These are phyloP conservation scores for Sugiyamaella castrensis DNA, from an alignment of 1,139 yeast species.

Conservation along the genomic window DNA sequence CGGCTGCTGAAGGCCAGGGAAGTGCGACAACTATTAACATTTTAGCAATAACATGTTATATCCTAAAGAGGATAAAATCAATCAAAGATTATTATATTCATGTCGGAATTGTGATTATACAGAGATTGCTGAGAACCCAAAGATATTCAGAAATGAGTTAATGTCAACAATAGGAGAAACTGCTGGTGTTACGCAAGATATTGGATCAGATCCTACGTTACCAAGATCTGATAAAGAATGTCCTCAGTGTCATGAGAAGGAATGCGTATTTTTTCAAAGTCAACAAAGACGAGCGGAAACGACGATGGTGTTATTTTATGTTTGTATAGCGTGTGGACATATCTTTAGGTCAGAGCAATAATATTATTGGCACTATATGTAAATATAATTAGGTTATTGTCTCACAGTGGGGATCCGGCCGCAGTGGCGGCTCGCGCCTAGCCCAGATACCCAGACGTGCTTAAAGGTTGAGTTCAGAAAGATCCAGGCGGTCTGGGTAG, in stretches of 20 bases:
- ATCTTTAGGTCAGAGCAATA: constrained; percentile 43
- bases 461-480: no score
- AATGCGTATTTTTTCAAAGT: constrained; percentile 94
- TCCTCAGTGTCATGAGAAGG: constrained; percentile 81
- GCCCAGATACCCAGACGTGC: no score
- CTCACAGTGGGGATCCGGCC: no score
- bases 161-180: constrained; percentile 85
- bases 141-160: constrained; percentile 90
- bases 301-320: constrained; percentile 86
- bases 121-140: constrained; percentile 83
- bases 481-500: no score
- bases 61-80: constrained; percentile 88
- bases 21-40: constrained; percentile 11
- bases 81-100: constrained; percentile 71
- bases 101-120: constrained; percentile 95
- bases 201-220: constrained; percentile 90
- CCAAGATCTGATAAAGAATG: constrained; percentile 94
- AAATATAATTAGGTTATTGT: background rate
- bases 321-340: constrained; percentile 81
- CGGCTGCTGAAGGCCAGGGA: background rate
- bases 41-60: constrained; percentile 89
- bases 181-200: constrained; percentile 96
- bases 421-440: no score
- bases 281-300: constrained; percentile 95
- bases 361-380: background rate